Evolutionary conservation across 2,329 filamentous ascomycete genomes (phyloP).

Genomic region (Lojkania enalia): DNA sequence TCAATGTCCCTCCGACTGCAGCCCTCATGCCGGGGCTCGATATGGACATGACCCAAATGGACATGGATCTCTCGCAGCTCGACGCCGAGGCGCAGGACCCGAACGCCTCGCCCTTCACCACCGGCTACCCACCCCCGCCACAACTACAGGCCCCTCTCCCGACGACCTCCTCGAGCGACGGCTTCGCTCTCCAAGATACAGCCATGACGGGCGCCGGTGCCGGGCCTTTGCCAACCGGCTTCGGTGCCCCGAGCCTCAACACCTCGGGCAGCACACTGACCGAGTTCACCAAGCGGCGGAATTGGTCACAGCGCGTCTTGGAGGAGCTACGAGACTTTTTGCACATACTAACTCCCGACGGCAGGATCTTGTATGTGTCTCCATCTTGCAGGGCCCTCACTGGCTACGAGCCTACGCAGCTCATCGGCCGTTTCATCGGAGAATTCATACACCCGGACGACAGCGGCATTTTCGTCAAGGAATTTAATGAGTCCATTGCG

Average conservation of each 20-base stretch:
- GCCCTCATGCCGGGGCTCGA: slow-evolving; percentile 49
- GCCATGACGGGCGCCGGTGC: slow-evolving; percentile 54
- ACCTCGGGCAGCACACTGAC: slow-evolving; percentile 60
- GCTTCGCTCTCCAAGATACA: slow-evolving; percentile 28
- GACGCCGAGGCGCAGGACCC: slow-evolving; percentile 22
- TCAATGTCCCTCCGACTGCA: slow-evolving; percentile 35
- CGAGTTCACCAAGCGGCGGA: slow-evolving; percentile 67
- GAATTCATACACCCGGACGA: slow-evolving; percentile 88
- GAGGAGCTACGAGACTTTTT: slow-evolving; percentile 89
- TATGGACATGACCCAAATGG: slow-evolving; percentile 52
- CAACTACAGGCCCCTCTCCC: slow-evolving; percentile 26
- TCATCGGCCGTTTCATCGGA: slow-evolving; percentile 74
- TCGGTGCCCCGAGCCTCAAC: slow-evolving; percentile 50
- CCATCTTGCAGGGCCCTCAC: slow-evolving; percentile 75
- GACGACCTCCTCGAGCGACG: slow-evolving; percentile 28
- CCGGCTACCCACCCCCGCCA: slow-evolving; percentile 26
- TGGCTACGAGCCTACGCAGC: slow-evolving; percentile 71
- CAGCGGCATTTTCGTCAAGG: slow-evolving; percentile 76
- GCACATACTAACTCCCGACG: slow-evolving; percentile 83
- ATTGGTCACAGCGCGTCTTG: slow-evolving; percentile 88
- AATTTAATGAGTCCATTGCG: slow-evolving; percentile 87
- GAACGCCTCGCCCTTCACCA: slow-evolving; percentile 18
- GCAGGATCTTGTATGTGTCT: slow-evolving; percentile 83
- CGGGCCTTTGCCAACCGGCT: slow-evolving; percentile 60
- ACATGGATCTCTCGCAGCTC: slow-evolving; percentile 49